Conservation (phyloP, 1,139 yeast species). For the Yamadazyma taylorii region DNA sequence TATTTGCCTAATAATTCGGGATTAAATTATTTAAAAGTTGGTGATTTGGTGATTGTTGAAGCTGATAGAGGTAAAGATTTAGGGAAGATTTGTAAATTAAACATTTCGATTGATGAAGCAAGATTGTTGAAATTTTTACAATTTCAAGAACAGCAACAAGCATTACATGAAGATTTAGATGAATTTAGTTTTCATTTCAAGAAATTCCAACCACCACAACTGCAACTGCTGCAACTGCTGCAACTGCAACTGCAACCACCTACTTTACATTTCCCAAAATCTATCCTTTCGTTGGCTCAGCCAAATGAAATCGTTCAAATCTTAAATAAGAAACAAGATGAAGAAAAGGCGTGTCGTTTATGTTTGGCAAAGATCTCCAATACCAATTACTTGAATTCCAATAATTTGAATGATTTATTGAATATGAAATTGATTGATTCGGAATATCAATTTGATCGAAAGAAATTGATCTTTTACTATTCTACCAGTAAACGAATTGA, state of each 20-base stretch:
- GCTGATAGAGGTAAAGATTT: constrained; percentile 97
- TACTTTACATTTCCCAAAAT: constrained; percentile 63
- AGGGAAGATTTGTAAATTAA: constrained; percentile 72
- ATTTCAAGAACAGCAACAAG: constrained; percentile 58
- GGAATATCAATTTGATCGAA: constrained; percentile 94
- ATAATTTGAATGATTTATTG: constrained; percentile 9
- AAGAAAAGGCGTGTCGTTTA: constrained; percentile 67
- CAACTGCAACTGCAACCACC: constrained; percentile 29
- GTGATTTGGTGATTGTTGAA: constrained; percentile 89
- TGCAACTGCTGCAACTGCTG: not conserved
- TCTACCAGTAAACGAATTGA: constrained; percentile 82
- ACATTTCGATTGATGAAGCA: constrained; percentile 66
- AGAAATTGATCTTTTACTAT: constrained; percentile 85
- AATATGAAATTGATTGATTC: constrained; percentile 61
- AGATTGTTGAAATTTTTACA: constrained; percentile 54
- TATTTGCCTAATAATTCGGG: constrained; percentile 50
- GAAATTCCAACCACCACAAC: not conserved
- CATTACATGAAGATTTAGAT: constrained; percentile 29
- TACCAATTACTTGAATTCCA: constrained; percentile 17
- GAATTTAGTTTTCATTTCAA: constrained; percentile 5
- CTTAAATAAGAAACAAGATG: constrained; percentile 62
- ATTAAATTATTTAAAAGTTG: constrained; percentile 36
- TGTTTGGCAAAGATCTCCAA: constrained; percentile 60
- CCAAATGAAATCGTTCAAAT: constrained; percentile 61
- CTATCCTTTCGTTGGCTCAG: constrained; percentile 69